phyloP scores from a whole-genome alignment of 2,329 filamentous ascomycete species.

The Gnomoniopsis smithogilvyi region DNA sequence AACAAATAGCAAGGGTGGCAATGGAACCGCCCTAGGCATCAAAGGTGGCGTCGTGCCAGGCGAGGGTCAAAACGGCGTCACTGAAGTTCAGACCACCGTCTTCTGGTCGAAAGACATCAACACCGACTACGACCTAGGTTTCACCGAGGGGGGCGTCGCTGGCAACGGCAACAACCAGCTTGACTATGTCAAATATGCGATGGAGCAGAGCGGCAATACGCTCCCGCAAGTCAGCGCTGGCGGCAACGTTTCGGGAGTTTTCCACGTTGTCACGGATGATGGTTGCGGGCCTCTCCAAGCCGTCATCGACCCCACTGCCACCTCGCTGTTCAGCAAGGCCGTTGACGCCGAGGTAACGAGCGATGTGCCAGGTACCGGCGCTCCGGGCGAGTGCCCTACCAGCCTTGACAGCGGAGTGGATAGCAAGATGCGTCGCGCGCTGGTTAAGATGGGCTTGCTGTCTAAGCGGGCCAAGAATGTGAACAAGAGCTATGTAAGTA shows the following conservation, averaged over 20 bases:
- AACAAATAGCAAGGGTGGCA: slow-evolving; percentile 28
- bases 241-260: slow-evolving; percentile 30
- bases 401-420: slow-evolving; percentile 8
- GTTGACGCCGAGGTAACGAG: slow-evolving; percentile 18
- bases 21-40: slow-evolving; percentile 36
- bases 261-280: slow-evolving; percentile 39
- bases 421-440: slow-evolving; percentile 9
- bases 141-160: slow-evolving; percentile 5
- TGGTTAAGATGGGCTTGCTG: slow-evolving; percentile 16
- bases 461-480: slow-evolving; percentile 20
- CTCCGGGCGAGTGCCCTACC: slow-evolving; percentile 16
- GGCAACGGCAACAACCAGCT: slow-evolving; percentile 10
- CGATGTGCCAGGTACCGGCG: slow-evolving; percentile 17
- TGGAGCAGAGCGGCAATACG: slow-evolving; percentile 19
- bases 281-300: slow-evolving; percentile 37
- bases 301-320: slow-evolving; percentile 36
- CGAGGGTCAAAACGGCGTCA: slow-evolving; percentile 20
- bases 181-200: slow-evolving; percentile 2
- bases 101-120: slow-evolving; percentile 25
- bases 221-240: slow-evolving; percentile 36
- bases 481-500: slow-evolving; percentile 14
- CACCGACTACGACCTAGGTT: slow-evolving; percentile 18
- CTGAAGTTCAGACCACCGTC: slow-evolving; percentile 32
- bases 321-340: slow-evolving; percentile 20
- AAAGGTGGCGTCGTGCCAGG: slow-evolving; percentile 31